Evolutionary conservation across 2,329 filamentous ascomycete species (phyloP), one percentile per base, ranked within the genome.

Genomic region (Cercospora nicotianae): DNA sequence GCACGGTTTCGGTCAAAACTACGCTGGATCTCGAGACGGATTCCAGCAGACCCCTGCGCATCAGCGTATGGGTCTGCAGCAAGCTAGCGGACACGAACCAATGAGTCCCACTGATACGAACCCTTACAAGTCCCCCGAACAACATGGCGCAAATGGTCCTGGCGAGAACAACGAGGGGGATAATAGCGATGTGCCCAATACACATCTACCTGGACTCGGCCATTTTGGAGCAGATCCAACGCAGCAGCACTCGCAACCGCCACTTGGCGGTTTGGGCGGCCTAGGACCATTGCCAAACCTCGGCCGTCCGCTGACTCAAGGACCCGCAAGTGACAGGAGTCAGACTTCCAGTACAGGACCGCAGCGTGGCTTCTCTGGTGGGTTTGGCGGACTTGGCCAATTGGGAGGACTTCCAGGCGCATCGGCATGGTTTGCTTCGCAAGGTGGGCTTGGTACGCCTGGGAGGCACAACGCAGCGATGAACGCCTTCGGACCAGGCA

Each of bases 71-170:
- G 82, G 81, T 61, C 78, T 82, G 63, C 79, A 81, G 59, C 80
- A 82, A 62, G 71, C 68, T 39, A 79, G 81, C 65, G 78, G 76
- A 28, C 76, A 89, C 71, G 91, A 93, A 67, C 90, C 91, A 0
- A 87, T 92, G 76, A 98, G 94, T 77, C 95, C 95, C 10, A 95
- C 94, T 0, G 92, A 96, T 75, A 98, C 95, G 3, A 99, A 99
- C 77, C 95, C 95, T 1, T 99, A 95, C 77, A 92, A 94, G 71
- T 98, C 94, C 78, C 95, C 95, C 2, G 88, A 91, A 7, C 91
- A 90, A 42, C 91, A 93, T 28, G 89, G 89, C 55, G 83, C 83
- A 5, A 89, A 92, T 59, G 72, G 72, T 28, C 67, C 73, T 59
- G 87, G 87, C 18, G 86, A 88, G 20, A 74, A 76, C 3, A 23